Evolutionary conservation across 495 filamentous ascomycete species (phyloP), one percentile per base, ranked within the genome.

Genomic region (Hamigera avellanea): DNA sequence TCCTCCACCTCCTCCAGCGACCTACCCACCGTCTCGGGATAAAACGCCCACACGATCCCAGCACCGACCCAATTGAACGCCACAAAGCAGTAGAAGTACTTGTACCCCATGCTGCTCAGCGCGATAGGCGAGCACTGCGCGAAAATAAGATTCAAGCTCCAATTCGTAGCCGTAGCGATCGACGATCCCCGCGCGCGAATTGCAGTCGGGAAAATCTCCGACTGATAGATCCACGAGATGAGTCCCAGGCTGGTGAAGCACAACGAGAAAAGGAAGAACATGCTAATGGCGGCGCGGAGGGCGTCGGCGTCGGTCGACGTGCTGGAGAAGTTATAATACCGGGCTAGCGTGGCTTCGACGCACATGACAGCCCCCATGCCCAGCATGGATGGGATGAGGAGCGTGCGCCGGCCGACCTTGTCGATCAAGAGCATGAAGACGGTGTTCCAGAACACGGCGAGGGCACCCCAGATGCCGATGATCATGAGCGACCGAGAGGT

Each of bases 181-280:
- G 70, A 61, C 28, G 70, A 69, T 6, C 67, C 69, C 19, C 66
- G 65, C 25, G 65, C 67, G 30, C 73, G 66, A 15, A 74, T 63
- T 14, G 70, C 59, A 6, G 67, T 67, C 1, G 71, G 69, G 50
- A 75, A 73, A 19, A 77, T 70, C 44, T 77, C 72, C n/a, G 67
- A 57, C 46, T 56, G 66, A 36, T 74, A 73, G 33, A 72, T 62
- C 64, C 70, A 75, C 6, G 69, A 70, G 43, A 73, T 70, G 19
- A 70, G 59, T 2, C 69, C 71, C 14, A 72, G 48, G 23, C 62
- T 53, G 17, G 70, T 73, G 36, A 64, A 75, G 44, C 69, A 78
- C 32, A 76, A 50, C 2, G 64, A 66, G 29, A 75, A 78, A 19
- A 75, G 62, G 26, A 73, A 65, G 43, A 73, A 71, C 55, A 78